A percentile compares a stretch with the other conserved stretches of the same genome.
Evolutionary conservation across 352 stramenopile species (phyloP).

Genomic region (Globisporangium emineosum): DNA sequence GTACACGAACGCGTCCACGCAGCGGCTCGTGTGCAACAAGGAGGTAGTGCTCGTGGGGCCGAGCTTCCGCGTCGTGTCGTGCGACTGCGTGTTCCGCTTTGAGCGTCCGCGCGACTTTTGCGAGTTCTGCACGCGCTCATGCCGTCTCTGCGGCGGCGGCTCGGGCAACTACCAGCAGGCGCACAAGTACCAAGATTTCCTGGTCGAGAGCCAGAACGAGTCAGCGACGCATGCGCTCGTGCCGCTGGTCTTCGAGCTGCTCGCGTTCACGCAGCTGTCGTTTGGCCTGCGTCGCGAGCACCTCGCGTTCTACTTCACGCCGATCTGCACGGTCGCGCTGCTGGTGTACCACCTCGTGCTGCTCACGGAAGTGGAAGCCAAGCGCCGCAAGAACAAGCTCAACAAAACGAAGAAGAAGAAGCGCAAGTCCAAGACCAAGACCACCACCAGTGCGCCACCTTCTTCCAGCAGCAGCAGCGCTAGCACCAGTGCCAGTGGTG

Average conservation of each 20-base stretch:
- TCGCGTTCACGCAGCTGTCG: slow-evolving; percentile 36
- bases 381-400: slow-evolving; percentile 50
- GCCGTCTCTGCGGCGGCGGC: slow-evolving; percentile 69
- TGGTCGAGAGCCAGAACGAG: slow-evolving; percentile 56
- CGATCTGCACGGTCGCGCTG: slow-evolving; percentile 36
- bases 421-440: slow-evolving; percentile 38
- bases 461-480: not conserved
- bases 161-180: slow-evolving; percentile 71
- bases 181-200: slow-evolving; percentile 72
- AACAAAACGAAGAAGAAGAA: slow-evolving; percentile 60
- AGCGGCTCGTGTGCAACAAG: slow-evolving; percentile 32
- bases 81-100: slow-evolving; percentile 81
- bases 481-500: not conserved
- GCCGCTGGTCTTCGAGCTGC: slow-evolving; percentile 46
- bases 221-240: slow-evolving; percentile 57
- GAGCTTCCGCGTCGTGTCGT: slow-evolving; percentile 81
- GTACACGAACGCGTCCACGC: slow-evolving; percentile 48
- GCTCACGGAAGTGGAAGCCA: slow-evolving; percentile 50
- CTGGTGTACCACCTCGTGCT: slow-evolving; percentile 51
- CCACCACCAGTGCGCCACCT: not conserved
- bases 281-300: slow-evolving; percentile 50
- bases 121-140: slow-evolving; percentile 72
- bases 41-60: slow-evolving; percentile 66
- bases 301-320: slow-evolving; percentile 51
- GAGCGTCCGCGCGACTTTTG: slow-evolving; percentile 62